These are phyloP conservation scores for Endotrypanum monterogeii DNA, from an alignment of 208 protist species.

Conservation along the genomic window DNA sequence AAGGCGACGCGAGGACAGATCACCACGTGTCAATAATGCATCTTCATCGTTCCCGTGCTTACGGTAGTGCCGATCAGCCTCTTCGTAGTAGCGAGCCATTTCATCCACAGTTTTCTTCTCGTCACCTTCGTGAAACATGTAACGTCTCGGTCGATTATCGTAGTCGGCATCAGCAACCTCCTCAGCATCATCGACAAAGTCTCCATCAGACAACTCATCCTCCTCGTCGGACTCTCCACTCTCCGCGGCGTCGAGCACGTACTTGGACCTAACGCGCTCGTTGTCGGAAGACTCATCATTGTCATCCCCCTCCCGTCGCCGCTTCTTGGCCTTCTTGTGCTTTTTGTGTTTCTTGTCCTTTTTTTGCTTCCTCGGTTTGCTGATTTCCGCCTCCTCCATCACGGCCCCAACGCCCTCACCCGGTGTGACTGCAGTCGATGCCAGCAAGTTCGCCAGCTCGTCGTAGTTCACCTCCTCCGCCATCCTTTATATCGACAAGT, in stretches of 20 bases:
- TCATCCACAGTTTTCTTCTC: conserved; percentile 74
- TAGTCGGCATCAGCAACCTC: conserved; percentile 31
- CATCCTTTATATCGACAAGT: conserved; percentile 33
- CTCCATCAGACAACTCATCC: conserved; percentile 32
- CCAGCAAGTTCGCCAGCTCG: conserved; percentile 72
- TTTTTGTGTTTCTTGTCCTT: conserved; percentile 40
- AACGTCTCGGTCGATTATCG: conserved; percentile 21
- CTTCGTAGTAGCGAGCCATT: conserved; percentile 78
- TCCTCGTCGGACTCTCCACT: conserved; percentile 35
- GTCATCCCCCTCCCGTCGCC: conserved; percentile 25
- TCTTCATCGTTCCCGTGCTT: conserved; percentile 22
- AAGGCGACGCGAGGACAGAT: conserved; percentile 74
- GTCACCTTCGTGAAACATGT: conserved; percentile 73
- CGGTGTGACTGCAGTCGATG: conserved; percentile 3
- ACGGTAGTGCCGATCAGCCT: conserved; percentile 38
- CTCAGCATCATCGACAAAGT: conserved; percentile 52
- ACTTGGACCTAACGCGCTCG: conserved; percentile 26
- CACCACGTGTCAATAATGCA: conserved; percentile 28
- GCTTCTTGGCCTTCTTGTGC: conserved; percentile 21
- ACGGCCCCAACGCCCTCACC: conserved; percentile 1
- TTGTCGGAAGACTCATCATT: conserved; percentile 25
- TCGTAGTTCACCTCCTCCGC: conserved; percentile 68
- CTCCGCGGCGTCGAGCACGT: conserved; percentile 42
- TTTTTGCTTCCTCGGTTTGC: conserved; percentile 28
- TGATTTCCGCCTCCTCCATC: background rate